Evolutionary conservation across 352 stramenopile genomes (phyloP), one percentile per base, ranked within the genome.

Genomic region (Phytophthora crassamura): DNA sequence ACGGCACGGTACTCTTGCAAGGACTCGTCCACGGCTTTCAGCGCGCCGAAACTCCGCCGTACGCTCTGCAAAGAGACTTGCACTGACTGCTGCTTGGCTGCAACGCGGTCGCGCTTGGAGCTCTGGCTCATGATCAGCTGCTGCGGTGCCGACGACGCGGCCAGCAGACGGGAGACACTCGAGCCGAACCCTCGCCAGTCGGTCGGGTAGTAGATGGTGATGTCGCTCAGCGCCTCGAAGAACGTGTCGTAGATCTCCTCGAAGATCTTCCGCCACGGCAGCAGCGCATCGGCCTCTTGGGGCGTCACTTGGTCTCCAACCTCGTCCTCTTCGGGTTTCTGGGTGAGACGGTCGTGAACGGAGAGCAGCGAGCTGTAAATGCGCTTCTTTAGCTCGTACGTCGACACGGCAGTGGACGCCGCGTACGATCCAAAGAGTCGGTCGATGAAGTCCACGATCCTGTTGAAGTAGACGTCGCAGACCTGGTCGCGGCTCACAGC

Each of bases 231-330:
- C 32, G 76, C 75, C 59, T 91, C 84, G 28, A 88, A 74, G 48
- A 86, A 93, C 3, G 80, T 76, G 22, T 67, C 64, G 59, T 88
- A 90, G 33, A 89, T 77, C 42, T 89, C 70, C 6, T 67, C 39
- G n/a, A 91, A 75, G 16, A 93, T 82, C 34, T 68, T 69, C 10
- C 68, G 67, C 84, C 84, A 93, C 16, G 84, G 82, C 28, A 91
- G 30, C 12, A 78, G 34, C 2, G 36, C 36, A 18, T 67, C 61
- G 15, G 74, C 65, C 7, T 72, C 64, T 39, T 59, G 41, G 28
- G 48, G 43, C 18, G 25, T 39, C 35, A 75, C 59, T 11, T 57
- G 49, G 5, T 63, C 40, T 16, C 64, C 39, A 7, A 54, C 58
- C 8, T 20, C 34, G 18, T 67, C 54, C 35, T 33, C 36, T 25